These are phyloP conservation scores for Mycena maculata DNA, from an alignment of 768 basidiomycete species.

Conservation along the genomic window DNA sequence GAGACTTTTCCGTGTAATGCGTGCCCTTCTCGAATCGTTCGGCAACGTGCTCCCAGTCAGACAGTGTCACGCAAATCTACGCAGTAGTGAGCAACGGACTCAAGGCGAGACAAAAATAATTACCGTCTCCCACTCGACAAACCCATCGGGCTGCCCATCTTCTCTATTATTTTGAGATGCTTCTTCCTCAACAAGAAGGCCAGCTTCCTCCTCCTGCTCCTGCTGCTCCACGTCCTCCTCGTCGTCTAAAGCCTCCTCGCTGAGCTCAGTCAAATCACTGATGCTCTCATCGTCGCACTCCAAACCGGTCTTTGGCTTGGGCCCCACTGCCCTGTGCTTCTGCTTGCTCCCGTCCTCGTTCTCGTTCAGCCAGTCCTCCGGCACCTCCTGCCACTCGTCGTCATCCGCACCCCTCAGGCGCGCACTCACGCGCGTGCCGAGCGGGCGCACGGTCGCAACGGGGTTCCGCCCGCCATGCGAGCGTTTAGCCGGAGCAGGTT, in stretches of 20 bases:
- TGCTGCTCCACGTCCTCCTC: constrained; percentile 8
- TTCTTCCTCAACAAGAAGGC: constrained; percentile 19
- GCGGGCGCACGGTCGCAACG: constrained; percentile 42
- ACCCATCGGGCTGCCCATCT: constrained; percentile 57
- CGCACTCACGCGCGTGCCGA: constrained; percentile 75
- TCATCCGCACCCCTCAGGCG: constrained; percentile 67
- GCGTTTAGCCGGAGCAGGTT: constrained; percentile 30
- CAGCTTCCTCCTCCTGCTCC: constrained; percentile 8
- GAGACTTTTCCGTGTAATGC: constrained; percentile 83
- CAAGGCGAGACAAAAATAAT: constrained; percentile 35
- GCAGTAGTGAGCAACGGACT: constrained; percentile 1
- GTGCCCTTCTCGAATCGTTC: constrained; percentile 80
- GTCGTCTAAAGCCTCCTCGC: constrained; percentile 55
- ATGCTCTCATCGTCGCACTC: constrained; percentile 71
- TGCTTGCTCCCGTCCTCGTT: constrained; percentile 31
- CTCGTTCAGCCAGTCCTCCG: constrained; percentile 70
- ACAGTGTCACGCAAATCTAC: constrained; percentile 84
- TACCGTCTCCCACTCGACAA: constrained; percentile 94
- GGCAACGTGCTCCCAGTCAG: constrained; percentile 87
- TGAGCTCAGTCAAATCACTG: constrained; percentile 83
- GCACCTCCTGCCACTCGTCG: constrained; percentile 86
- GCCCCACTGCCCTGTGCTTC: constrained; percentile 26
- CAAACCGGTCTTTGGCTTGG: constrained; percentile 61
- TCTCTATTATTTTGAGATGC: constrained; percentile 30
- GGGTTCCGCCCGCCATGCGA: constrained; percentile 17